Percentiles rank a stretch among this genome's conserved stretches.
Evolutionary conservation across 2,329 filamentous ascomycete species (phyloP).

Genomic region (Colletotrichum tropicicola): DNA sequence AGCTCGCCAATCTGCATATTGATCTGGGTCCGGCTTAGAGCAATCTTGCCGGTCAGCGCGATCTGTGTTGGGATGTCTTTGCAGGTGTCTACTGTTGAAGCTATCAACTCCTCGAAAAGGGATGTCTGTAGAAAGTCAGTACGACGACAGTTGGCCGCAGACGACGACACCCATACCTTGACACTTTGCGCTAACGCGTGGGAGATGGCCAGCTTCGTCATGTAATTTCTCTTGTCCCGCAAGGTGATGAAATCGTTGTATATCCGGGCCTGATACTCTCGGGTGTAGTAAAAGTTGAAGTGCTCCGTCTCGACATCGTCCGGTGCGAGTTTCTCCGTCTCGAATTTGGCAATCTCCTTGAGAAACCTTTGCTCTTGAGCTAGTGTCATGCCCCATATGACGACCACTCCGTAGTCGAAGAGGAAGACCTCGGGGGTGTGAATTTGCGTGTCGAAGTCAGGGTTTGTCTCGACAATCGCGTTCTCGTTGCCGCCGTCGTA

Average conservation of each 20-base stretch:
- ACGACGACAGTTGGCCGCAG: too few relatives aligned
- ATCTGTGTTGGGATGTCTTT: conserved; percentile 95
- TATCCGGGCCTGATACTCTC: conserved; percentile 96
- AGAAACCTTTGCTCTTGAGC: conserved; percentile 89
- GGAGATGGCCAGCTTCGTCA: conserved; percentile 96
- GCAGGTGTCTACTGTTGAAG: conserved; percentile 91
- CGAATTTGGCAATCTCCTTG: conserved; percentile 94
- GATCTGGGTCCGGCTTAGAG: conserved; percentile 87
- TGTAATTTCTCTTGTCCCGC: conserved; percentile 93
- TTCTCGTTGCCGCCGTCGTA: conserved; percentile 35
- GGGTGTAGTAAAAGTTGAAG: conserved; percentile 99
- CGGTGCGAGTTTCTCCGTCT: conserved; percentile 85
- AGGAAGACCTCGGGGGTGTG: conserved; percentile 95
- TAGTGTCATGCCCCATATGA: conserved; percentile 98
- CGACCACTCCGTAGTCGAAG: conserved; percentile 96
- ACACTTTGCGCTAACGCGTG: conserved; percentile 96
- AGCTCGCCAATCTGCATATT: conserved; percentile 99
- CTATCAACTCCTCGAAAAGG: conserved; percentile 93
- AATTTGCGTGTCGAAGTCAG: conserved; percentile 86
- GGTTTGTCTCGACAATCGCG: conserved; percentile 54
- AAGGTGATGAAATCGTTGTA: conserved; percentile 99
- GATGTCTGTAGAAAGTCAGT: conserved; percentile 70
- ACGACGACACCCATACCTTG: conserved; percentile 64
- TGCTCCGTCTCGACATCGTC: conserved; percentile 95
- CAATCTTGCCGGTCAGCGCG: conserved; percentile 90